These are phyloP conservation scores for Populus simonii DNA, from an alignment of 345 rosid genomes.

Conservation along the genomic window DNA sequence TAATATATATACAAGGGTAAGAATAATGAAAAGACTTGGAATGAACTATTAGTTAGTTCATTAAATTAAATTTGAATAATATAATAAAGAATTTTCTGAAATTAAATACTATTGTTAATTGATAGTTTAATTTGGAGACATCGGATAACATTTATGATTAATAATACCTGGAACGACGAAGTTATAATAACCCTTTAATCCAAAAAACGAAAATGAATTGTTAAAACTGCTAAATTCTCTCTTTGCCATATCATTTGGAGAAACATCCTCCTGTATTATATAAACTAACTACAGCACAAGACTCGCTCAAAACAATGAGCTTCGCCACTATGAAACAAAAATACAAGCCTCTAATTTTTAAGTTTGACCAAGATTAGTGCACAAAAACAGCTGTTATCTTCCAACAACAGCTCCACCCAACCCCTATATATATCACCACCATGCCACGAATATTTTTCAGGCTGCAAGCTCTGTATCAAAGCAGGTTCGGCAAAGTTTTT, in stretches of 20 bases:
- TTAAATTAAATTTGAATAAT: no score
- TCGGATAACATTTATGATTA: no score
- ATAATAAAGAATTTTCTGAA: no score
- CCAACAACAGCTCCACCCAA: background rate
- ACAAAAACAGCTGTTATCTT: background rate
- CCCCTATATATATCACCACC: background rate
- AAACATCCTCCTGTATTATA: background rate
- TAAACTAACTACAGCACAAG: constrained; percentile 5
- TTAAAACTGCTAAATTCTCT: background rate
- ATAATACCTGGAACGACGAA: no score
- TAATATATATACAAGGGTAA: no score
- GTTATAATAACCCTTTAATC: no score
- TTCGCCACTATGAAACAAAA: background rate
- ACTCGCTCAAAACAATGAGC: constrained; percentile 2
- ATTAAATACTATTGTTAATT: no score
- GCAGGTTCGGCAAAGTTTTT: constrained; percentile 17
- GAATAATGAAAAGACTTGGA: no score
- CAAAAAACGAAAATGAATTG: no score
- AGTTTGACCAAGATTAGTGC: no score
- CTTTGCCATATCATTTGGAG: background rate
- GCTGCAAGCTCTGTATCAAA: constrained; percentile 10
- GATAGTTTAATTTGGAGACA: no score
- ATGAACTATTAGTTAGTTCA: no score
- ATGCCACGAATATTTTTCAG: background rate
- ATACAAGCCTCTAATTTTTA: background rate